These are phyloP conservation scores for Suhomyces sp. DNA, from an alignment of 805 yeast species.

Conservation along the genomic window DNA sequence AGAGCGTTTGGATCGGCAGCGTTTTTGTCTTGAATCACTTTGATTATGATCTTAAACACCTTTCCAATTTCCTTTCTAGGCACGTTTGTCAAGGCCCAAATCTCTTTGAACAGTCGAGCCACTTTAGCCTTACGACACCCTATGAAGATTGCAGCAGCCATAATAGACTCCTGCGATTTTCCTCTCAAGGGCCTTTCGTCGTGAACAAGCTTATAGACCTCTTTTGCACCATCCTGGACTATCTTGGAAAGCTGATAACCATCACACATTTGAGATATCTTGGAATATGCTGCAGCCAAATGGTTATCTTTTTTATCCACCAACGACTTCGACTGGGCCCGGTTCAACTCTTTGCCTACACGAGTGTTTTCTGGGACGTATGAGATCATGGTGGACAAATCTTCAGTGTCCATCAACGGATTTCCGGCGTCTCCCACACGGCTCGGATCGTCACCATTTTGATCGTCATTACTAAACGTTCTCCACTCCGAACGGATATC, in stretches of 20 bases:
- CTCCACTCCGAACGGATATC: conserved; percentile 99
- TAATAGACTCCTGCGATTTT: conserved; percentile 86
- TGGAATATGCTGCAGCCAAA: conserved; percentile 82
- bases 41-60: conserved; percentile 78
- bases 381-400: conserved; percentile 88
- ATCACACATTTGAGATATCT: conserved; percentile 93
- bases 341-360: conserved; percentile 81
- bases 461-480: conserved; percentile 96
- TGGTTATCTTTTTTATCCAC: conserved; percentile 88
- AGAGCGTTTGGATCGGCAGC: conserved; percentile 43
- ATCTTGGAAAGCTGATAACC: conserved; percentile 92
- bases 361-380: conserved; percentile 81
- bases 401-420: conserved; percentile 87
- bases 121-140: conserved; percentile 94
- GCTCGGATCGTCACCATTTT: conserved; percentile 95
- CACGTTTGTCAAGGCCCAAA: conserved; percentile 90
- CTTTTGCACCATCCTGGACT: conserved; percentile 97
- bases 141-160: conserved; percentile 93
- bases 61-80: conserved; percentile 93
- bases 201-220: conserved; percentile 86
- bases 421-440: conserved; percentile 99
- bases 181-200: conserved; percentile 86
- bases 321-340: conserved; percentile 83
- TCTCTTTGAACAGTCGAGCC: conserved; percentile 92
- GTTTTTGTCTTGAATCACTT: conserved; percentile 54